A percentile compares a stretch with the other conserved stretches of the same genome.
Conservation (phyloP, 73 alveolate genomes). For the Paramecium caudatum region DNA sequence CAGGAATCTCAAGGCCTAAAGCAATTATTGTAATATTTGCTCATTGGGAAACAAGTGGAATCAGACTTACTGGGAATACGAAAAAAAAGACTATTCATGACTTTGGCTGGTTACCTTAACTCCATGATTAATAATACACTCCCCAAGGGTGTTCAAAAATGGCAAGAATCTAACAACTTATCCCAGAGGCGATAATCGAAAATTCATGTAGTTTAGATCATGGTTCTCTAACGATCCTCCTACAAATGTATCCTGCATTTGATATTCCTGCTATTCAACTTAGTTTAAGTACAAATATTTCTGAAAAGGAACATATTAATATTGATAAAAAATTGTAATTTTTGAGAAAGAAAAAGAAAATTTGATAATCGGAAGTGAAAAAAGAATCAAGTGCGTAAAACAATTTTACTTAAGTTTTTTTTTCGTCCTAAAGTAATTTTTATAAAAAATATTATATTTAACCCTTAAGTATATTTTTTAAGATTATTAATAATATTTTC, state of each 20-base stretch:
- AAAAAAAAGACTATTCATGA: slow-evolving; percentile 59
- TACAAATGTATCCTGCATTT: slow-evolving; percentile 26
- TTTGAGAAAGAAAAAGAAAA: slow-evolving; percentile 6
- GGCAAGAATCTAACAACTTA: slow-evolving; percentile 44
- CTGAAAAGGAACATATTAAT: slow-evolving; percentile 44
- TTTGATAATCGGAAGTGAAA: slow-evolving; percentile 26
- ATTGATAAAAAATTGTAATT: slow-evolving; percentile 1
- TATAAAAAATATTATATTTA: too few species aligned
- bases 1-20: slow-evolving; percentile 19
- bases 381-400: too few species aligned
- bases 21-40: slow-evolving; percentile 60
- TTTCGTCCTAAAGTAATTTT: too few species aligned
- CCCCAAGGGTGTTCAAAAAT: slow-evolving; percentile 36
- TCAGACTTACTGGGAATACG: slow-evolving; percentile 43
- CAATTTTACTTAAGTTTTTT: too few species aligned
- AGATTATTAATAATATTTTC: too few species aligned
- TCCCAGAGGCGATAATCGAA: slow-evolving; percentile 64
- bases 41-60: slow-evolving; percentile 65
- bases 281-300: not conserved
- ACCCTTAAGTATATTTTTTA: too few species aligned
- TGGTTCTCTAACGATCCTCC: slow-evolving; percentile 50
- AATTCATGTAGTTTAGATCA: slow-evolving; percentile 74
- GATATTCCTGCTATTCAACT: slow-evolving; percentile 63
- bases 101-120: slow-evolving; percentile 71
- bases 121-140: slow-evolving; percentile 24